Evolutionary conservation across 495 filamentous ascomycete species (phyloP), one percentile per base, ranked within the genome.

Genomic region (Tirmania nivea): DNA sequence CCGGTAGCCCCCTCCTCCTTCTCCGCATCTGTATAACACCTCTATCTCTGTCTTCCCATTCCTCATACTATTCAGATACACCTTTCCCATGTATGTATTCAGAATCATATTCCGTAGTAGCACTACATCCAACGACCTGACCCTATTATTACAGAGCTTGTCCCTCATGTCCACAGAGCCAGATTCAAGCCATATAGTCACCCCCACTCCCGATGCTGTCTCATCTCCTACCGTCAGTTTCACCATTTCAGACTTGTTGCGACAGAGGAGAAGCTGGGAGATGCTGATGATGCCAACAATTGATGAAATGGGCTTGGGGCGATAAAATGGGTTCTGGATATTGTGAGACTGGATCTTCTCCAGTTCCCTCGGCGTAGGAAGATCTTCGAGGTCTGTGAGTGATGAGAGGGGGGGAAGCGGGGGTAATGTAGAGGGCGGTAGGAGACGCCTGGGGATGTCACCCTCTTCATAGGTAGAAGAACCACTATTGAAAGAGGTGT

Each of bases 81-180:
- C 85, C 61, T 74, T 77, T 19, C 78, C 75, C 51, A 69, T 73
- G 62, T 86, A 94, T 31, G 72, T 74, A 51, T 74, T 74, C 20
- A 94, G 68, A n/a, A 80, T 87, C 12, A 93, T 77, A 56, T 83
- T 84, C 49, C 76, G 75, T 48, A 88, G 59, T 20, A 92, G 70
- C 10, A 94, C 70, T 20, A 93, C 76, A 63, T 94, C 86, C 51
- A 75, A 75, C 4, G 75, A 70, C 45, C 82, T 71, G 52, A 90
- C 66, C 34, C 60, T 59, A 51, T 69, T 67, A 1, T 64, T 57
- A 17, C 62, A 56, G 12, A 45, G 17, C 39, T 14, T 45, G 14
- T 45, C 39, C 9, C 39, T 45, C 39, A 45, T 14, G 17, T 45
- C 17, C 12, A 19, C 39, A 4, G 39, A 45, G 12, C 14, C 12